Percentiles rank a stretch among this genome's conserved stretches.
Evolutionary conservation across 805 yeast species (phyloP).

Genomic region (Ogataea pilisensis): DNA sequence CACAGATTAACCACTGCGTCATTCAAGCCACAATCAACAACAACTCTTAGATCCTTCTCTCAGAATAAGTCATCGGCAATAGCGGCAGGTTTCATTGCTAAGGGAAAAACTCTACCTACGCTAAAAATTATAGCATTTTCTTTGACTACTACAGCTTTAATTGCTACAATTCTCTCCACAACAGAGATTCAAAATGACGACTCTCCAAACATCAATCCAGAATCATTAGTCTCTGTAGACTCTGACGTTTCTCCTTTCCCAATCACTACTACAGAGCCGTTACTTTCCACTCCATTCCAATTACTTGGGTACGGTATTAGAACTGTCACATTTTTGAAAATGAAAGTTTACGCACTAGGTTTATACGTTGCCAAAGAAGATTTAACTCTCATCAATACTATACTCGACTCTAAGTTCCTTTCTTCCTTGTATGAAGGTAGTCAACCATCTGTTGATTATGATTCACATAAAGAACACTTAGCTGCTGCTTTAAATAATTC

Average conservation of each 20-base stretch:
- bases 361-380: slow-evolving; percentile 70
- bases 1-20: not conserved
- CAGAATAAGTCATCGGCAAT: too few relatives aligned
- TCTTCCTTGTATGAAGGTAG: slow-evolving; percentile 27
- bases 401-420: slow-evolving; percentile 41
- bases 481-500: slow-evolving; percentile 46
- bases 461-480: slow-evolving; percentile 38
- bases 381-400: slow-evolving; percentile 33
- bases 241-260: slow-evolving; percentile 29
- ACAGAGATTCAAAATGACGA: slow-evolving; percentile 9
- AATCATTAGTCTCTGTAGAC: slow-evolving; percentile 20
- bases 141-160: not conserved
- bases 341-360: slow-evolving; percentile 87
- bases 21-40: too few relatives aligned
- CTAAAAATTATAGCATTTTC: not conserved
- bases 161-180: not conserved
- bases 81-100: too few relatives aligned
- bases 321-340: slow-evolving; percentile 72
- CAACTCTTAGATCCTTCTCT: too few relatives aligned
- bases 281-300: slow-evolving; percentile 34
- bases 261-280: slow-evolving; percentile 12
- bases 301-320: slow-evolving; percentile 80
- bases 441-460: slow-evolving; percentile 2
- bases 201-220: slow-evolving; percentile 7
- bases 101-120: not conserved